These are phyloP conservation scores for Notholithocarpus densiflorus DNA, from an alignment of 306 rosid genomes.

Conservation along the genomic window DNA sequence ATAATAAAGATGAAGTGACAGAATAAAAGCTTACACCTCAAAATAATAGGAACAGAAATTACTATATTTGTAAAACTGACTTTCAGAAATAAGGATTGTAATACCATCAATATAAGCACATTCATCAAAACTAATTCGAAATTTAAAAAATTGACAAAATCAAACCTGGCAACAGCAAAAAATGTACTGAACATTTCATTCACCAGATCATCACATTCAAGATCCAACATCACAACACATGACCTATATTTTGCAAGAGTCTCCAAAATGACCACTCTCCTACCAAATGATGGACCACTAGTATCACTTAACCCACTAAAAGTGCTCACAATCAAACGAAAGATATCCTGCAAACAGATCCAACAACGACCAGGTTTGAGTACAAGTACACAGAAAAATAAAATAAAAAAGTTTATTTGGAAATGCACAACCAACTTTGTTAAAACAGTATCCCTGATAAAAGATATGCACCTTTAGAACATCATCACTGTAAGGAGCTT, in stretches of 20 bases:
- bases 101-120: background rate
- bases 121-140: background rate
- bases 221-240: constrained; percentile 98
- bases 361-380: constrained; percentile 27
- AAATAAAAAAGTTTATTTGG: background rate
- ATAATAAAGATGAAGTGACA: background rate
- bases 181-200: constrained; percentile 88
- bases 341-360: constrained; percentile 70
- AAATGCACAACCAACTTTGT: constrained; percentile 14
- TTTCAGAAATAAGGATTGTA: background rate
- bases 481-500: constrained; percentile 89
- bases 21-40: background rate
- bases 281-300: constrained; percentile 87
- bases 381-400: background rate
- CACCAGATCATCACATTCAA: constrained; percentile 93
- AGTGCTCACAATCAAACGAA: constrained; percentile 82
- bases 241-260: constrained; percentile 97
- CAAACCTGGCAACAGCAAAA: constrained; percentile 88
- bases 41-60: background rate
- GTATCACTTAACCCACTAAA: constrained; percentile 88
- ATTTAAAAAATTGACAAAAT: background rate
- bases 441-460: constrained; percentile 13
- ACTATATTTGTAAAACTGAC: background rate
- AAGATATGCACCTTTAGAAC: constrained; percentile 68
- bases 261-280: constrained; percentile 97